These are phyloP conservation scores for Fusarium robinianum DNA, from an alignment of 2,329 filamentous ascomycete genomes.

Conservation along the genomic window DNA sequence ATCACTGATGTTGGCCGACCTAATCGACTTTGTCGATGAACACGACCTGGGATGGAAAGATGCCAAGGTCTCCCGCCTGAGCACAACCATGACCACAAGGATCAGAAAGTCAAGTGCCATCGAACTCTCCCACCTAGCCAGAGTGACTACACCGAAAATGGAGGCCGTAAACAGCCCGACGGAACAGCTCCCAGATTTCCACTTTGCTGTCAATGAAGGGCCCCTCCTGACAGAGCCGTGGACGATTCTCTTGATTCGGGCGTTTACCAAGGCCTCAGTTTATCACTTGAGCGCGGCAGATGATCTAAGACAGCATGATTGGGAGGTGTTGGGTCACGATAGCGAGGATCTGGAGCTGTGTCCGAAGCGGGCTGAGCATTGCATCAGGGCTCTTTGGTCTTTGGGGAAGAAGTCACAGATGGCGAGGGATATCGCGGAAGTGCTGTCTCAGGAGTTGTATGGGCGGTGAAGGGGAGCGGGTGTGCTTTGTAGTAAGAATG, in stretches of 20 bases:
- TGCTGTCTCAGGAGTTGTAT: conserved; percentile 10
- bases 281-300: conserved; percentile 42
- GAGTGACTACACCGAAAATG: conserved; percentile 45
- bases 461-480: not conserved
- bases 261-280: conserved; percentile 52
- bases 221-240: conserved; percentile 62
- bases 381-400: conserved; percentile 57
- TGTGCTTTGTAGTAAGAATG: too few species aligned
- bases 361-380: conserved; percentile 49
- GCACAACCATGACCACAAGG: conserved; percentile 41
- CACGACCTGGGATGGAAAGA: conserved; percentile 30
- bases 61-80: conserved; percentile 30
- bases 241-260: conserved; percentile 58
- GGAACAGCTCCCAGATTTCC: conserved; percentile 47
- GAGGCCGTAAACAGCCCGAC: not conserved
- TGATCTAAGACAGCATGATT: conserved; percentile 26
- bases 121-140: conserved; percentile 53
- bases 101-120: conserved; percentile 51
- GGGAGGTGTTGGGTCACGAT: conserved; percentile 27
- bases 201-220: conserved; percentile 57
- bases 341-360: conserved; percentile 35
- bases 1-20: conserved; percentile 57
- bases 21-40: conserved; percentile 55
- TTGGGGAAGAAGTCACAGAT: conserved; percentile 60
- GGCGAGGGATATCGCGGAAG: conserved; percentile 32